Conservation (phyloP, 1,139 yeast genomes). For the Nakaseomyces kungkrabaensis region DNA sequence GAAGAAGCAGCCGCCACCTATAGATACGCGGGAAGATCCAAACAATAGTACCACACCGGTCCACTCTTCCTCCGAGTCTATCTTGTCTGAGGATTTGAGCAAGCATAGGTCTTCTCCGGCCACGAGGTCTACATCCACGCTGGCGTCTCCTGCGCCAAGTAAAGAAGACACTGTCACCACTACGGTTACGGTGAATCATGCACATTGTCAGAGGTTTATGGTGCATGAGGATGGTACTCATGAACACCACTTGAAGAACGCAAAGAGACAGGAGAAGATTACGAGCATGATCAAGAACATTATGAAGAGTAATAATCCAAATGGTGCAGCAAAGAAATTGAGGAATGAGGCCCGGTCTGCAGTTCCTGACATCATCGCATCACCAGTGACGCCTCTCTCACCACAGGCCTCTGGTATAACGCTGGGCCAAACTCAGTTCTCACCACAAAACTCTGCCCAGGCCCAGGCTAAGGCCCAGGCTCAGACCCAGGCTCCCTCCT, state of each 20-base stretch:
- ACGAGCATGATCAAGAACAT: slow-evolving; percentile 80
- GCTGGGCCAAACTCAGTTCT: not conserved
- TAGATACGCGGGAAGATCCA: too few relatives aligned
- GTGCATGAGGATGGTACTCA: slow-evolving; percentile 55
- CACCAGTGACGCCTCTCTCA: slow-evolving; percentile 8
- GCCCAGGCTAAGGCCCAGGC: too few relatives aligned
- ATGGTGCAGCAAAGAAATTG: slow-evolving; percentile 58
- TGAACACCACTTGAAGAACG: slow-evolving; percentile 66
- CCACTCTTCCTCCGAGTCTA: slow-evolving; percentile 1
- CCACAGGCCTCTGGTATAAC: not conserved
- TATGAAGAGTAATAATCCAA: slow-evolving; percentile 25
- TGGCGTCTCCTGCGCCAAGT: not conserved
- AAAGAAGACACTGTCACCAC: not conserved
- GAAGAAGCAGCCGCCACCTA: not conserved
- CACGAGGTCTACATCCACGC: not conserved
- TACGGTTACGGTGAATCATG: not conserved
- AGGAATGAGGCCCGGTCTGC: slow-evolving; percentile 78
- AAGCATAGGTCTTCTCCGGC: not conserved
- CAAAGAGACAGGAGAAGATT: slow-evolving; percentile 80
- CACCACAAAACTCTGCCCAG: too few relatives aligned
- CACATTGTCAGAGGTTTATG: slow-evolving; percentile 16
- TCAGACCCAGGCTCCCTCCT: slow-evolving; percentile 45
- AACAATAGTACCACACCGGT: not conserved
- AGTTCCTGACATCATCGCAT: slow-evolving; percentile 56
- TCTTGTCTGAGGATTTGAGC: not conserved